phyloP scores from a whole-genome alignment of 148 eudicot genomes.

The Amaranthus cruentus region DNA sequence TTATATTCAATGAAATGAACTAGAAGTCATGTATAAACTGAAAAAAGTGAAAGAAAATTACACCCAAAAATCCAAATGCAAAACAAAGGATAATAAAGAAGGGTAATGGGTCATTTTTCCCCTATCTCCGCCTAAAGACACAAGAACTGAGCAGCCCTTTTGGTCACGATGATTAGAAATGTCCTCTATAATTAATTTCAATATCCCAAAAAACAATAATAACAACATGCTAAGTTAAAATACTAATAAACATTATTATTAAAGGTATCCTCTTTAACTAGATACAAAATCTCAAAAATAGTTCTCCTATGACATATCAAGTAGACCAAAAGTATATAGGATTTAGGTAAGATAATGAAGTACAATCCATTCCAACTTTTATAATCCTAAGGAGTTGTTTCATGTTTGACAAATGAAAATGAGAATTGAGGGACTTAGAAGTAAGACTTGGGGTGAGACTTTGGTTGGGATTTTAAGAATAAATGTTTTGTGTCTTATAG shows the following conservation, averaged over 20 bases:
- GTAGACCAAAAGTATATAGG: not conserved
- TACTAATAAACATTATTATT: no score
- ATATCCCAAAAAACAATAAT: not conserved
- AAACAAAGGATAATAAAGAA: constrained; percentile 1
- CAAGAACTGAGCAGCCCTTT: not conserved
- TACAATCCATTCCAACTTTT: not conserved
- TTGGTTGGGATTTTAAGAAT: no score
- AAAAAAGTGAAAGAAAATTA: not conserved
- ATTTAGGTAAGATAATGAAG: not conserved
- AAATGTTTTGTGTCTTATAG: no score
- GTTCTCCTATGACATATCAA: not conserved
- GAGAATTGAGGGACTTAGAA: no score
- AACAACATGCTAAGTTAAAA: not conserved
- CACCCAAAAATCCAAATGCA: not conserved
- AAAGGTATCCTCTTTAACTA: not conserved
- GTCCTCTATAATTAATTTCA: not conserved
- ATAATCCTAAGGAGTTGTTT: no score
- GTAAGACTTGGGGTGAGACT: no score
- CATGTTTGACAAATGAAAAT: no score
- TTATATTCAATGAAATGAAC: not conserved
- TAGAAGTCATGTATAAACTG: not conserved
- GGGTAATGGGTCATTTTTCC: not conserved
- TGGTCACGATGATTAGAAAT: not conserved
- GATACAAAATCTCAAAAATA: no score
- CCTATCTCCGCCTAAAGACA: not conserved